These are phyloP conservation scores for Lentinula lateritia DNA, from an alignment of 768 basidiomycete genomes.

Conservation along the genomic window DNA sequence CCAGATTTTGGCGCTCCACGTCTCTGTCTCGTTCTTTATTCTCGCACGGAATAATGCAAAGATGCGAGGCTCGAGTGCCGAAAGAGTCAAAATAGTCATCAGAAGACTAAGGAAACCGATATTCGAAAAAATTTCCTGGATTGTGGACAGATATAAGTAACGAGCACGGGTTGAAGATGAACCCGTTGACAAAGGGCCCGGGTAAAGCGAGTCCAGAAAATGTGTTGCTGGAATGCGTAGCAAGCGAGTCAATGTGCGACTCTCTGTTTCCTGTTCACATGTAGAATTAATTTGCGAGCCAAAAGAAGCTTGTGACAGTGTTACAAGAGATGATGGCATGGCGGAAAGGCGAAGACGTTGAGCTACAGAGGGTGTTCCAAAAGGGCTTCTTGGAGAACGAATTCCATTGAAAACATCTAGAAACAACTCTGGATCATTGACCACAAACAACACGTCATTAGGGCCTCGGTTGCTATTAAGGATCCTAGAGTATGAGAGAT, in stretches of 20 bases:
- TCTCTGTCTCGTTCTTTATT: constrained; percentile 47
- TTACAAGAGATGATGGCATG: constrained; percentile 3
- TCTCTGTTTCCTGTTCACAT: background rate
- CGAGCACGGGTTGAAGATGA: background rate
- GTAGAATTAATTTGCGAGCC: background rate
- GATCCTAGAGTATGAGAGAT: constrained; percentile 13
- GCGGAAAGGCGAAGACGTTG: constrained; percentile 4
- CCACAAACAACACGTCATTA: constrained; percentile 29
- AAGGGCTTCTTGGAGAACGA: background rate
- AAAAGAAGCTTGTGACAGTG: background rate
- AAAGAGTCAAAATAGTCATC: constrained; percentile 20
- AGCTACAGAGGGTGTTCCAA: background rate
- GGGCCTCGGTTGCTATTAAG: background rate
- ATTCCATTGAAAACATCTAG: constrained; percentile 21
- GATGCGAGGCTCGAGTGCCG: constrained; percentile 30
- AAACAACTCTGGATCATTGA: constrained; percentile 32
- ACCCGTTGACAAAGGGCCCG: background rate
- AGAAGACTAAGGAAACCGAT: constrained; percentile 22
- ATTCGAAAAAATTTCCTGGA: constrained; percentile 6
- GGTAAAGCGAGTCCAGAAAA: background rate
- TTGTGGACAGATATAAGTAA: background rate
- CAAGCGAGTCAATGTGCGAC: background rate
- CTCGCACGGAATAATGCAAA: constrained; percentile 36
- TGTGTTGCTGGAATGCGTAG: background rate
- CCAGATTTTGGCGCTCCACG: constrained; percentile 31